Evolutionary conservation across 768 basidiomycete species (phyloP), one percentile per base, ranked within the genome.

Genomic region (Leccinum arenicola): DNA sequence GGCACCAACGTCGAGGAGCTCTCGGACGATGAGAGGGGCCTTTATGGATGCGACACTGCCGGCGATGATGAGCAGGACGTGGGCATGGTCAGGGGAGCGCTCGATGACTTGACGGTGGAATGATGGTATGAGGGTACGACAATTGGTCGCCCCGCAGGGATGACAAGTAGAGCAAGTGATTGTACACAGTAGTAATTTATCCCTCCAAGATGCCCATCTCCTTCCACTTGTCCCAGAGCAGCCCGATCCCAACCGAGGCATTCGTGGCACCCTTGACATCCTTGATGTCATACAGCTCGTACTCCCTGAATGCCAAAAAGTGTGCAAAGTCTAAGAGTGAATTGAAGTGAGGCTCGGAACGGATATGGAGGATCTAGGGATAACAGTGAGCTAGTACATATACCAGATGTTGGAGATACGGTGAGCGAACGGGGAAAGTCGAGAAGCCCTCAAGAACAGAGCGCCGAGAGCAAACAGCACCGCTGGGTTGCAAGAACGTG

Each of bases 31-130:
- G 55, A 97, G 80, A 4, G 95, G 94, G 2, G 87, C 87, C 68
- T 98, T 98, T 69, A 98, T 84, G 54, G 93, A 93, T 0, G 96
- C 95, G 9, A 99, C 96, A 68, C 92, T 95, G n/a, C 96, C 95
- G 0, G 93, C 92, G 0, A 90, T 87, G 60, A 98, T 86, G 40
- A 98, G 79, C 4, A 98, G 74, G 48, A 97, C 84, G 68, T 95
- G 89, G 1, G 61, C 56, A 62, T 72, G 54, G 52, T 70, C 54
- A 2, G 60, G 56, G 0, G n/a, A 3, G 1, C 74, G 72, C 35
- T 74, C 63, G 40, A 70, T 7, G 62, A 73, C 73, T 50, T 66
- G 66, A 17, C 10, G 43, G 43, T 45, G 40, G 4, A 2, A 19
- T 19, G 10, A 19, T 43, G 43, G 4, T 10, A 19, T 43, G 54